Evolutionary conservation across 169 alveolate species (phyloP), one percentile per base, ranked within the genome.

Genomic region (Babesia caballi): DNA sequence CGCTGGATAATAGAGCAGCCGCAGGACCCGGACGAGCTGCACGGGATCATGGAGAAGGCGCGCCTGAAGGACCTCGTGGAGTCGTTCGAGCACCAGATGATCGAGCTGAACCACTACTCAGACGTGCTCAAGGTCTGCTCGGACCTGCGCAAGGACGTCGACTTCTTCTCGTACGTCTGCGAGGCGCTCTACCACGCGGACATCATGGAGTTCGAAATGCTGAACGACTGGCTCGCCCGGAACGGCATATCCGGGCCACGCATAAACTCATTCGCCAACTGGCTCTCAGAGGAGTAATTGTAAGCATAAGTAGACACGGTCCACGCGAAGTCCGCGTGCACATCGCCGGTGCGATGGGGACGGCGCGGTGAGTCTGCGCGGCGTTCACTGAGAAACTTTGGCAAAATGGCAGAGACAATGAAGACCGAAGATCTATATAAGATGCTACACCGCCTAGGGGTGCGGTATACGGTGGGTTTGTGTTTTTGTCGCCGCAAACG

Each of bases 161-260:
- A 35, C 32, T 56, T 25, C 65, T 65, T 76, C 53, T 76, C 73
- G 41, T 23, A 53, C 33, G 30, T 76, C 14, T 65, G 77, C 66
- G 85, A 76, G 63, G 85, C 80, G 28, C 42, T 76, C 23, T 66
- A 76, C 75, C 69, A 57, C 47, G 2, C 80, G 15, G 80, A 76
- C 41, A 59, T 57, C 47, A 32, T 76, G 63, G 72, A 76, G 12
- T 76, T 76, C 49, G 80, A 65, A 15, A 38, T 15, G 44, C 38
- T 76, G 52, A 71, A 42, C n/a, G 67, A 51, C 19, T 76, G 80
- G 80, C 57, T 66, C 0, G 30, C 25, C 32, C 41, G 17, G 25
- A 66, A 65, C 35, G 32, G 40, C 25, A 23, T 76, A 19, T 41
- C 54, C 30, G 85, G 67, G 25, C 41, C 51, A 28, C 11, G 85